Evolutionary conservation across 2,329 filamentous ascomycete genomes (phyloP).

Genomic region (Pseudocercospora fuligena): DNA sequence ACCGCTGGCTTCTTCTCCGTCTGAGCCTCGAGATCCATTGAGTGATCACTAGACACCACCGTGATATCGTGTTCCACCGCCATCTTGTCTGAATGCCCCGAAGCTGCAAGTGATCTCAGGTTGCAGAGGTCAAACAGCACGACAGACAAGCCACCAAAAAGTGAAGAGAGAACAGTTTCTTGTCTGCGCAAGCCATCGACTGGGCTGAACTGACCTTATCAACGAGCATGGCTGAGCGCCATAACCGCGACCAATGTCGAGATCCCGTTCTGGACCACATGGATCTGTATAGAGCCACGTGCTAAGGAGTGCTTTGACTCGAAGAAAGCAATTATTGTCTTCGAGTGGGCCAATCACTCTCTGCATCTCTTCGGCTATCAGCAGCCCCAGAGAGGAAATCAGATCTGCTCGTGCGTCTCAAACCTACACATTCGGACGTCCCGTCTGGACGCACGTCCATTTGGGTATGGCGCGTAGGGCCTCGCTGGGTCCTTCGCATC

Average conservation of each 20-base stretch:
- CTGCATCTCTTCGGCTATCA: conserved; percentile 6
- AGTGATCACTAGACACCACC: conserved; percentile 1
- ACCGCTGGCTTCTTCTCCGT: conserved; percentile 17
- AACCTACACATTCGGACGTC: conserved; percentile 7
- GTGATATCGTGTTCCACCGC: conserved; percentile 11
- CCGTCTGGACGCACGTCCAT: conserved; percentile 4
- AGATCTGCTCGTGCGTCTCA: neutral
- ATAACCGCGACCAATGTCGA: conserved; percentile 2
- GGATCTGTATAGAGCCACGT: conserved; percentile 14
- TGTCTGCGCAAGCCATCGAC: conserved; percentile 10
- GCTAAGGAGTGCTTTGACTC: conserved; percentile 6
- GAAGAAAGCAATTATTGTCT: neutral
- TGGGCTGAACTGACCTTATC: conserved; percentile 11
- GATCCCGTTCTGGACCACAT: conserved; percentile 12
- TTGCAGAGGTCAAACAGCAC: neutral
- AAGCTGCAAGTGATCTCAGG: neutral
- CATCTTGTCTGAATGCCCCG: conserved; percentile 4
- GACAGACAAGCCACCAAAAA: conserved; percentile 1
- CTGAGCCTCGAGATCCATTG: conserved; percentile 13
- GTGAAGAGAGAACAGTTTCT: neutral
- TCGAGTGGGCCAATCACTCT: neutral
- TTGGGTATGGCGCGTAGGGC: neutral
- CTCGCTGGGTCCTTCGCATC: neutral
- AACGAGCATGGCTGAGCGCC: neutral
- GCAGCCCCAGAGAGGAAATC: neutral